These are phyloP conservation scores for Phialophora verrucosa DNA, from an alignment of 2,329 filamentous ascomycete species.

Conservation along the genomic window DNA sequence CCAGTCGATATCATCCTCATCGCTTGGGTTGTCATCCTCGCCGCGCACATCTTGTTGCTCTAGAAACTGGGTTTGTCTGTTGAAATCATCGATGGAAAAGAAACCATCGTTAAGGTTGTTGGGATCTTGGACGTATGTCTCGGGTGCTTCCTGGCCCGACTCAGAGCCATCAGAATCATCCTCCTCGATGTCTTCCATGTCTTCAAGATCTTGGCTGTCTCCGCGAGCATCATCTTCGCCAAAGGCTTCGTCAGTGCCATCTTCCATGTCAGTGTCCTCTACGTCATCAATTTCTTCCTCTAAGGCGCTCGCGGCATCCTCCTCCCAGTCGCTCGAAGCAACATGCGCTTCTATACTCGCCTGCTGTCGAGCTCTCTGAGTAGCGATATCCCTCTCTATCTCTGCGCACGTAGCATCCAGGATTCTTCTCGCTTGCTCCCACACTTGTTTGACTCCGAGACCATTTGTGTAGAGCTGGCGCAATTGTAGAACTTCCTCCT, in stretches of 20 bases:
- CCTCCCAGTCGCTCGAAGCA: constrained; percentile 23
- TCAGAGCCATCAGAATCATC: constrained; percentile 40
- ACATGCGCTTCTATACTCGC: constrained; percentile 30
- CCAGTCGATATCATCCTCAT: constrained; percentile 90
- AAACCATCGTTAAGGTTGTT: constrained; percentile 95
- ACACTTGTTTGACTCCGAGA: constrained; percentile 86
- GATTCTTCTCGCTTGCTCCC: constrained; percentile 89
- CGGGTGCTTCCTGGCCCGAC: constrained; percentile 48
- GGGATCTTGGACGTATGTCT: constrained; percentile 71
- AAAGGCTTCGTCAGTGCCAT: constrained; percentile 25
- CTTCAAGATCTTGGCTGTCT: constrained; percentile 42
- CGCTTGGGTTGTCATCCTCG: constrained; percentile 75
- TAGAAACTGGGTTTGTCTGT: constrained; percentile 86
- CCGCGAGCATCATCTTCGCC: constrained; percentile 34
- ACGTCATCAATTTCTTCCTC: constrained; percentile 20
- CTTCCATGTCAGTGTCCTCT: not conserved
- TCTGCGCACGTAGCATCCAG: constrained; percentile 55
- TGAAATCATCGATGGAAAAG: constrained; percentile 97
- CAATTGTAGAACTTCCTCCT: constrained; percentile 69
- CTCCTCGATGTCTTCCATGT: constrained; percentile 42
- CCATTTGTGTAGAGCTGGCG: constrained; percentile 85
- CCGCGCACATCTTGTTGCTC: constrained; percentile 84
- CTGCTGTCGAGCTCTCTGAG: constrained; percentile 45
- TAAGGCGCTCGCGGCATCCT: constrained; percentile 28
- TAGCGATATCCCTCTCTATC: constrained; percentile 38